These are phyloP conservation scores for Erigeron canadensis DNA, from an alignment of 129 eudicot species.

Conservation along the genomic window DNA sequence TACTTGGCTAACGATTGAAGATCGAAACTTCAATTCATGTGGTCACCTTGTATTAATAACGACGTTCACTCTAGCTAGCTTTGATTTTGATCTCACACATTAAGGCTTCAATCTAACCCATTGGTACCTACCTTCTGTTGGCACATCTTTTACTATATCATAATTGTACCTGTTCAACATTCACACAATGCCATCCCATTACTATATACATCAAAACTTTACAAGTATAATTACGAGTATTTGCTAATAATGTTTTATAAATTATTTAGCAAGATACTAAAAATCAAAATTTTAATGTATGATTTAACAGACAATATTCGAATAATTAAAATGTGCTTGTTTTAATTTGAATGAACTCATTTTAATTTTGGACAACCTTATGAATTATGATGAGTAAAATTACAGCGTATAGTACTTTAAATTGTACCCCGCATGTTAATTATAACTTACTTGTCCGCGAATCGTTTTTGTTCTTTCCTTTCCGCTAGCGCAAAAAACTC, in stretches of 20 bases:
- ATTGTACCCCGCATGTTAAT: neutral
- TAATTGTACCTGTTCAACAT: constrained; percentile 62
- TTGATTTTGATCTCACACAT: neutral
- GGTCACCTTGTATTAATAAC: neutral
- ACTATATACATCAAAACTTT: neutral
- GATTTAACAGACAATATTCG: too few species aligned
- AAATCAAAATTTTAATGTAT: too few species aligned
- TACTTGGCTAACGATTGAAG: neutral
- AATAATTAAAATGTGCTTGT: too few species aligned
- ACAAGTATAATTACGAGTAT: too few species aligned
- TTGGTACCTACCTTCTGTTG: constrained; percentile 75
- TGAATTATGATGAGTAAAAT: too few species aligned
- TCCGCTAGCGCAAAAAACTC: constrained; percentile 69
- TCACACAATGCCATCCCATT: too few species aligned
- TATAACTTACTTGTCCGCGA: constrained; percentile 72
- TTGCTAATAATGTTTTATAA: too few species aligned
- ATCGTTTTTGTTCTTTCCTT: constrained; percentile 58
- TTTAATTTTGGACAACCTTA: too few species aligned
- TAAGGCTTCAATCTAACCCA: constrained; percentile 72
- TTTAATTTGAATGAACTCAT: too few species aligned
- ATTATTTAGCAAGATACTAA: too few species aligned
- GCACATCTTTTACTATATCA: constrained; percentile 72
- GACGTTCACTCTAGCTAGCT: too few species aligned
- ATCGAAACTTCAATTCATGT: neutral
- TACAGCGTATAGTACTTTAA: too few species aligned